Conservation (phyloP, 495 filamentous ascomycete species). For the Penicillium pancosmium region DNA sequence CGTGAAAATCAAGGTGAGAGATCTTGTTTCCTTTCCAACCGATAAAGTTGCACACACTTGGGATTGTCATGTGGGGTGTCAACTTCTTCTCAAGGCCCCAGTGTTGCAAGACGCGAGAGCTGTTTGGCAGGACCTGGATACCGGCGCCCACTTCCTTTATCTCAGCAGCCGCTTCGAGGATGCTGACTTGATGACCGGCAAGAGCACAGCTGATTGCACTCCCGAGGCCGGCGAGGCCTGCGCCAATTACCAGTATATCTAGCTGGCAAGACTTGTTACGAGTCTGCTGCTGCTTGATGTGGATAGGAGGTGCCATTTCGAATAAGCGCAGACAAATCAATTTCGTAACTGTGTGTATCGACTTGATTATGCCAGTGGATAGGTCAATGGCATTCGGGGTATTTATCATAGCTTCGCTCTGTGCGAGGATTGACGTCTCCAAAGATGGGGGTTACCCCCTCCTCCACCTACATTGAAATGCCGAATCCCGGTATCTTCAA, state of each 20-base stretch:
- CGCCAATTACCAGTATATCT: conserved; percentile 58
- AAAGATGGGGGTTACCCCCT: conserved; percentile 25
- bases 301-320: conserved; percentile 25
- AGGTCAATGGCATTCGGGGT: neutral
- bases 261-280: conserved; percentile 20
- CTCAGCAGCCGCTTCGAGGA: conserved; percentile 62
- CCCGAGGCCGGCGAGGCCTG: conserved; percentile 65
- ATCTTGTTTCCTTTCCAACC: conserved; percentile 54
- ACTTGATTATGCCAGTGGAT: neutral
- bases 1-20: conserved; percentile 51
- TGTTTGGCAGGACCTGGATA: conserved; percentile 60
- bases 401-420: conserved; percentile 13
- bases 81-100: conserved; percentile 55
- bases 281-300: conserved; percentile 21
- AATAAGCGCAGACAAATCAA: neutral
- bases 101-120: conserved; percentile 52
- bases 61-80: conserved; percentile 50
- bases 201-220: conserved; percentile 62
- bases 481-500: conserved; percentile 14
- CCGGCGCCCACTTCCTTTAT: conserved; percentile 58
- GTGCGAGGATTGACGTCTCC: neutral
- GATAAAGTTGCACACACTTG: conserved; percentile 59
- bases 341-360: neutral
- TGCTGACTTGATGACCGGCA: conserved; percentile 59
- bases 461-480: neutral